Base-by-base conservation (phyloP, 768 basidiomycete species). In the Trametes gibbosa region DNA sequence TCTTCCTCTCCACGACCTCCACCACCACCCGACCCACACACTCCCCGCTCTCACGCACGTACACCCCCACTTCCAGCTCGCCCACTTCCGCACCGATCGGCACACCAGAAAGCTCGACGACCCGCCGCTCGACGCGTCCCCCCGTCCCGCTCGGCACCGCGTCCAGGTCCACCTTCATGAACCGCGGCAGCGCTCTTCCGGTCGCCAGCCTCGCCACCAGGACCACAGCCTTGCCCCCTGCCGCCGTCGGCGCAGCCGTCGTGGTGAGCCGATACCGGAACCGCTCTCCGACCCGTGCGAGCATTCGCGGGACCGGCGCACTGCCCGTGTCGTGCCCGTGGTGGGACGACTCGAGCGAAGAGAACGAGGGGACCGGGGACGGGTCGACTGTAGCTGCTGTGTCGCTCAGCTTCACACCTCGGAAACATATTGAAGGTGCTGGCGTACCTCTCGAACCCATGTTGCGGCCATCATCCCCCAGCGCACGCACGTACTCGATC, bases 401-500 rank as follows among this genome's bases (percentile, higher is more conserved):
- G 16, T 19, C 5, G 17, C 48, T 56, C 25, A 45, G 45, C 47
- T 43, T 35, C 6, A 35, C 2, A 10, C 10, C 32, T 53, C 65
- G 68, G 10, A 65, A 58, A 8, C 61, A 54, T n/a, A 68, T 14
- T 10, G 10, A 73, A 66, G 7, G 2, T 19, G 23, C 72, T 23
- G 74, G 70, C 49, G 69, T 70, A 53, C 68, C 43, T 14, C 51
- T 50, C 50, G 57, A 37, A 35, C 52, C 64, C 35, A 56, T 37
- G 25, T 56, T 62, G 14, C 60, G 59, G 46, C 68, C 63, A 34
- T 87, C 84, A 35, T 78, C 84, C 21, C 87, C 89, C 56, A 90
- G 76, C 14, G 86, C 81, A 50, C 81, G 82, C 39, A 90, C 84
- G 64, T 89, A 90, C 64, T 84, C 84, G 63, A 89, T 78, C 7